Conservation (phyloP, 2,329 filamentous ascomycete species). For the Talaromyces islandicus region DNA sequence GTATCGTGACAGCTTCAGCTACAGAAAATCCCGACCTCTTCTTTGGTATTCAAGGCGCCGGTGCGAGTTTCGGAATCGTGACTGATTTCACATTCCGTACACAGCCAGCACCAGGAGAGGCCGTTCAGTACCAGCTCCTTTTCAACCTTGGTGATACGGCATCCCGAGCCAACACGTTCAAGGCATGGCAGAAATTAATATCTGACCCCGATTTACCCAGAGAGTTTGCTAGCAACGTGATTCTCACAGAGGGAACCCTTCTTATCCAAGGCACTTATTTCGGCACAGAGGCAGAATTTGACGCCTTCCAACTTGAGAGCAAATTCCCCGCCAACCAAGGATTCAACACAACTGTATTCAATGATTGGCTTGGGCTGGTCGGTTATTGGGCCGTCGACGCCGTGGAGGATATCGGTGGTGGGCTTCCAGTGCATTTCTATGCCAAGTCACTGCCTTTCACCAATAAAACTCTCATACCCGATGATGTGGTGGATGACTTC, state of each 20-base stretch:
- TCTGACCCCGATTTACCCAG: conserved; percentile 51
- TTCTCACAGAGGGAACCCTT: conserved; percentile 49
- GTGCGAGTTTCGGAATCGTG: conserved; percentile 32
- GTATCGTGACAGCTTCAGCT: conserved; percentile 23
- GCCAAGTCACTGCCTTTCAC: conserved; percentile 54
- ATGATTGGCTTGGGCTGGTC: conserved; percentile 25
- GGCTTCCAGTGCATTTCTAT: conserved; percentile 46
- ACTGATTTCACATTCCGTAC: conserved; percentile 35
- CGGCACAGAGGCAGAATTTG: conserved; percentile 52
- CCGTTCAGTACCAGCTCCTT: conserved; percentile 55
- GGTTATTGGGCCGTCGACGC: conserved; percentile 21
- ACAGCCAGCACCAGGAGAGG: conserved; percentile 32
- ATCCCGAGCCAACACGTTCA: conserved; percentile 47
- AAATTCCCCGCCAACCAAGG: conserved; percentile 18
- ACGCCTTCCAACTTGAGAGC: conserved; percentile 28
- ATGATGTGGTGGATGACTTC: conserved; percentile 42
- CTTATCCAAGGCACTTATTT: conserved; percentile 58
- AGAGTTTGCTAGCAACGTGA: conserved; percentile 54
- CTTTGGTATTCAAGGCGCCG: conserved; percentile 32
- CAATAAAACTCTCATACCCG: conserved; percentile 43
- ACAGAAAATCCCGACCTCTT: conserved; percentile 27
- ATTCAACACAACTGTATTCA: conserved; percentile 18
- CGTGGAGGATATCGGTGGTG: conserved; percentile 21
- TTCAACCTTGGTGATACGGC: conserved; percentile 45
- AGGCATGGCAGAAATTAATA: conserved; percentile 54